Conservation (phyloP, 2,329 filamentous ascomycete species). For the Scedosporium boydii region DNA sequence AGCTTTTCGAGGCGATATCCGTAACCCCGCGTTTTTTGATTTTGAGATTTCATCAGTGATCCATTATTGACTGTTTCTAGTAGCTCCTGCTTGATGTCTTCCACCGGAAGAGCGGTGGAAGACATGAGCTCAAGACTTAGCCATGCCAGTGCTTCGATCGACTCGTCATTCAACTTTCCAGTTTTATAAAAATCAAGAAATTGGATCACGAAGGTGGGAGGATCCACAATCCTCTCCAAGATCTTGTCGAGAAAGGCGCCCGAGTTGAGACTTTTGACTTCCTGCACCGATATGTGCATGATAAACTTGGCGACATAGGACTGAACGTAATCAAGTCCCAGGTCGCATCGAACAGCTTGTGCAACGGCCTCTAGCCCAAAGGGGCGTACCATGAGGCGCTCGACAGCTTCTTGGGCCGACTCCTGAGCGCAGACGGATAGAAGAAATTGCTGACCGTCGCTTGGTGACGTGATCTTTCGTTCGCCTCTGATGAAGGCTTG, state of each 20-base stretch:
- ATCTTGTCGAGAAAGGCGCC: not conserved
- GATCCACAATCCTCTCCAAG: not conserved
- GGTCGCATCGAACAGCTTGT: not conserved
- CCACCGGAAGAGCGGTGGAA: not conserved
- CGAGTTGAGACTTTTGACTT: not conserved
- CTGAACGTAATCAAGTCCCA: not conserved
- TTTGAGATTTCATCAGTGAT: not conserved
- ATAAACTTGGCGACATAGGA: not conserved
- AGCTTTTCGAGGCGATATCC: conserved; percentile 2
- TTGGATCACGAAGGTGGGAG: not conserved
- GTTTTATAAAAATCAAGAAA: not conserved
- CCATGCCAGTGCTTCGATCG: not conserved
- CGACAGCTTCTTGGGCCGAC: not conserved
- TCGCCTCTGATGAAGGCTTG: not conserved
- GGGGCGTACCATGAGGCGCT: not conserved
- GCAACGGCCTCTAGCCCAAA: not conserved
- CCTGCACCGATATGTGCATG: not conserved
- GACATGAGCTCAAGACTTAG: not conserved
- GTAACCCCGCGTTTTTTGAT: not conserved
- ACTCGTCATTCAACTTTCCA: not conserved
- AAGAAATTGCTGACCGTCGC: not conserved
- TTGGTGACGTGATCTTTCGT: not conserved
- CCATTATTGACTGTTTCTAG: not conserved
- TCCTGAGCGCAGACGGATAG: not conserved
- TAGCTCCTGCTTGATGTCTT: not conserved